Evolutionary conservation across 192 early-diverging fungal species (phyloP), one percentile per base, ranked within the genome.

Genomic region (Coemansia furcata): DNA sequence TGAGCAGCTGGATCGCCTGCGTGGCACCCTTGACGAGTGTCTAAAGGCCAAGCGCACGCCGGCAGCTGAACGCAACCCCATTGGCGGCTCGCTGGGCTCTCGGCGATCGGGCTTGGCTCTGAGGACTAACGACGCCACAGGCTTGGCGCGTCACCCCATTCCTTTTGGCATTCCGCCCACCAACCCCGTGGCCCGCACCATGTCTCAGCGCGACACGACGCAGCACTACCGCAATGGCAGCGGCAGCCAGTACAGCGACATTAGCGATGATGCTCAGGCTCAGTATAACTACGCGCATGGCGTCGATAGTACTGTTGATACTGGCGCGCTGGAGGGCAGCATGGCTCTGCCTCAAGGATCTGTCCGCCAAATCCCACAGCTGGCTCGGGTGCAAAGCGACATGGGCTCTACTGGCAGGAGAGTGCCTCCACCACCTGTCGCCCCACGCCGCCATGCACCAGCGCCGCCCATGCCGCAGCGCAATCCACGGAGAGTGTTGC

Each of bases 381-480:
- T 82, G n/a, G 61, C 59, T 4, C 73, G 82, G 4, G 70, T 77
- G 50, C 75, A 85, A 57, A 74, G 81, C 43, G 83, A 83, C n/a
- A 80, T 67, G 6, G 66, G 63, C 1, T 32, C 70, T 15, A 75
- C 26, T 21, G 68, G 63, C 11, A 19, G 49, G 23, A 62, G 35
- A 38, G 38, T 49, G 10, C 69, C 78, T n/a, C 63, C 71, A 26
- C 66, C 85, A 44, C 66, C 79, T 7, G 74, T 74, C 14, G 71
- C 73, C 3, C 71, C 79, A 11, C 79, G 79, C 58, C 69, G 84
- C 71, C 74, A 88, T 71, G 85, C 82, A 29, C 69, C 84, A 37
- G 50, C 75, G 47, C 77, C 87, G 4, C 82, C 86, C 32, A 71
- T 62, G 47, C 83, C 82, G 15, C 33, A 71, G 32, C 80, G 78